Conservation (phyloP, 176 grass and related monocot species). For the Eragrostis curvula region DNA sequence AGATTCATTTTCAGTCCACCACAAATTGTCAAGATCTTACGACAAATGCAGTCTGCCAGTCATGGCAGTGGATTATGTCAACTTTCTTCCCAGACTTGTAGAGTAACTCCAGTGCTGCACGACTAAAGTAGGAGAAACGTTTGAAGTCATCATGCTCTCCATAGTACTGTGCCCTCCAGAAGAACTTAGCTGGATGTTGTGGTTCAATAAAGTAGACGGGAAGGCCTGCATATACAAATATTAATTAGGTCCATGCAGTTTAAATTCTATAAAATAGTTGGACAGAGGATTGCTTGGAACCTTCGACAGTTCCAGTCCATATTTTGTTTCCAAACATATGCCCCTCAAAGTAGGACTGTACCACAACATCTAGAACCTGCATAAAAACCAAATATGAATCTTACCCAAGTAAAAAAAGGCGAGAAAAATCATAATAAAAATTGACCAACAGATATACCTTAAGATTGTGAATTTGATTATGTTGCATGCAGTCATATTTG, state of each 20-base stretch:
- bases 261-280: slow-evolving; percentile 16
- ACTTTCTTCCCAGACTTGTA: slow-evolving; percentile 78
- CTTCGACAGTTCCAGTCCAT: slow-evolving; percentile 97
- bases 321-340: slow-evolving; percentile 88
- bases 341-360: slow-evolving; percentile 94
- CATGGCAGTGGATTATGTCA: slow-evolving; percentile 99
- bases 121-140: slow-evolving; percentile 91
- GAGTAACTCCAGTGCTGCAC: slow-evolving; percentile 88
- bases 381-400: slow-evolving; percentile 29
- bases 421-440: background rate
- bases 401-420: slow-evolving; percentile 24
- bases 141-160: slow-evolving; percentile 96
- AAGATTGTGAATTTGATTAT: slow-evolving; percentile 69
- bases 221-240: slow-evolving; percentile 66
- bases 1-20: slow-evolving; percentile 13
- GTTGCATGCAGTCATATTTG: slow-evolving; percentile 97
- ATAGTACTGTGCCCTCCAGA: slow-evolving; percentile 86
- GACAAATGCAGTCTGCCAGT: slow-evolving; percentile 98
- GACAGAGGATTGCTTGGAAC: slow-evolving; percentile 41
- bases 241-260: slow-evolving; percentile 35
- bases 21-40: slow-evolving; percentile 51
- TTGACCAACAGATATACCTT: slow-evolving; percentile 61
- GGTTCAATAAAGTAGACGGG: slow-evolving; percentile 98
- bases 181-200: slow-evolving; percentile 85
- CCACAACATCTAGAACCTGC: slow-evolving; percentile 72